Evolutionary conservation across 2,329 filamentous ascomycete genomes (phyloP).

Genomic region (Pseudogymnoascus sp.): DNA sequence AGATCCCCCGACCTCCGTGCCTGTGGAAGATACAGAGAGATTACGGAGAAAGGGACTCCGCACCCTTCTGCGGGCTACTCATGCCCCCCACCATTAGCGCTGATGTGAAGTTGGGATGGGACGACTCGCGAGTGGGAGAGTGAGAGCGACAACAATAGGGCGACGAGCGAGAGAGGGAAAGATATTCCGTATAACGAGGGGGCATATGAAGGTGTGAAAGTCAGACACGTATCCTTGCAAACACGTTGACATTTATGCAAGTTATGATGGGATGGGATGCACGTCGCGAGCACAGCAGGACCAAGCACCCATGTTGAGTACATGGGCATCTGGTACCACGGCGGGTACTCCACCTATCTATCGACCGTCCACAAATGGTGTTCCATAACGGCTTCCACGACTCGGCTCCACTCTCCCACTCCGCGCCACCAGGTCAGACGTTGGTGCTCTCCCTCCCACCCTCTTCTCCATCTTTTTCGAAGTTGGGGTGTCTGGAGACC

Average conservation of each 20-base stretch:
- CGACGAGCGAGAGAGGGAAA: neutral
- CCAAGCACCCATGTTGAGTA: neutral
- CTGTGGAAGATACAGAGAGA: neutral
- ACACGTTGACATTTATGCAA: conserved; percentile 5
- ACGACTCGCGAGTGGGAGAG: neutral
- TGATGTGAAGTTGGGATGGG: neutral
- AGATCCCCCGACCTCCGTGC: neutral
- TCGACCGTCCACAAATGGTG: conserved; percentile 1
- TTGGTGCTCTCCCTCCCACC: neutral
- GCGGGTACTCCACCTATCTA: neutral
- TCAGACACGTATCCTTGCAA: conserved; percentile 5
- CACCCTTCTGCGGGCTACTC: neutral
- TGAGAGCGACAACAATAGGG: neutral
- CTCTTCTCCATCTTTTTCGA: conserved; percentile 3
- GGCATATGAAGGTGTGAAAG: neutral
- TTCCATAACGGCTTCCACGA: conserved; percentile 3
- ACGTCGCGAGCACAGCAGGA: neutral
- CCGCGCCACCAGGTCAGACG: neutral
- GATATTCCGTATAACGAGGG: neutral
- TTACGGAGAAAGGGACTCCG: conserved; percentile 4
- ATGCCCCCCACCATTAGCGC: neutral
- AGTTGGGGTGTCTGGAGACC: conserved; percentile 3
- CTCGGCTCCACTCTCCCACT: conserved; percentile 3
- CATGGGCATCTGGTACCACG: neutral
- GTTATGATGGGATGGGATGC: neutral